Conservation (phyloP, 2,329 filamentous ascomycete species). For the Pseudocercospora eumusae region DNA sequence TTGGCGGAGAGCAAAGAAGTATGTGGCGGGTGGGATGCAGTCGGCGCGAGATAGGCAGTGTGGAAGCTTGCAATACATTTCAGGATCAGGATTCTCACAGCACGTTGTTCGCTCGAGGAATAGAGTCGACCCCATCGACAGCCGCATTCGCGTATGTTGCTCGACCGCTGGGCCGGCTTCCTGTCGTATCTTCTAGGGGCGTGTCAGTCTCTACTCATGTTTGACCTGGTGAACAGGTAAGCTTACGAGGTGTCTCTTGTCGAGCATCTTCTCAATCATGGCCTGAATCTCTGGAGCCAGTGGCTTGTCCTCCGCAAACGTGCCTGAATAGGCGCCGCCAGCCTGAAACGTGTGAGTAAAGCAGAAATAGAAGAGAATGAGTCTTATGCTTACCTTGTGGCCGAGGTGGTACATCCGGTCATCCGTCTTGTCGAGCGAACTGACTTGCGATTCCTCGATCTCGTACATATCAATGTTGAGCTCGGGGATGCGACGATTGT, state of each 20-base stretch:
- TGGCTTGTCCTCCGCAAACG: conserved; percentile 16
- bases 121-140: conserved; percentile 10
- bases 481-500: conserved; percentile 14
- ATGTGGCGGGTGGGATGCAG: conserved; percentile 14
- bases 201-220: not conserved
- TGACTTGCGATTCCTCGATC: conserved; percentile 12
- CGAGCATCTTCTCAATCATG: conserved; percentile 15
- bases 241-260: conserved; percentile 11
- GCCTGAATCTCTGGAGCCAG: conserved; percentile 20
- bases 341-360: conserved; percentile 16
- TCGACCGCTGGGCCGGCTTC: conserved; percentile 44
- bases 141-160: conserved; percentile 35
- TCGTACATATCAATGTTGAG: conserved; percentile 22
- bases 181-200: conserved; percentile 18
- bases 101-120: conserved; percentile 10
- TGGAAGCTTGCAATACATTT: conserved; percentile 14
- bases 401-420: conserved; percentile 26
- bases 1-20: conserved; percentile 15
- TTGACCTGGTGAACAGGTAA: not conserved
- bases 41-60: conserved; percentile 14
- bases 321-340: conserved; percentile 24
- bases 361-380: not conserved
- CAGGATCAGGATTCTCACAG: not conserved
- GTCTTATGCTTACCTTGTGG: conserved; percentile 16
- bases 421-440: conserved; percentile 18